Base-by-base conservation (phyloP, 768 basidiomycete genomes). In the Phylloporus sp. region DNA sequence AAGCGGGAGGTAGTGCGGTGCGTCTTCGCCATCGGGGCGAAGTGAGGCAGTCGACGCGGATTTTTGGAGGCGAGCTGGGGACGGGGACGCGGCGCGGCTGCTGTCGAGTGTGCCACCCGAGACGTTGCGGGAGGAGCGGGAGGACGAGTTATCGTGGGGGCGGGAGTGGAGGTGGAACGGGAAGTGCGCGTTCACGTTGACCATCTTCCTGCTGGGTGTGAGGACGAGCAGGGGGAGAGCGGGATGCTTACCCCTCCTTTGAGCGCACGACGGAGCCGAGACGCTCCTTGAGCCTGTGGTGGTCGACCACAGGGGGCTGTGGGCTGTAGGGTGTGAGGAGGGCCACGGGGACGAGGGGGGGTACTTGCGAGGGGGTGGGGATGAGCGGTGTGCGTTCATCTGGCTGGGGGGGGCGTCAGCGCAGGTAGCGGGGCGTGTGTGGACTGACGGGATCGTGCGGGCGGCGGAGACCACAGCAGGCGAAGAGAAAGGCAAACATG, bases 171-270 rank as follows among this genome's bases (percentile, higher is more conserved):
- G 71, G 60, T 81, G 80, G 69, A 86, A 86, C 0, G 84, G 84
- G 24, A 80, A 72, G 22, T 73, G 75, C 2, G 80, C 78, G 49
- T 77, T 76, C 13, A 86, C 77, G 50, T 85, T 85, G 56, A 86
- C 84, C 85, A 86, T 86, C 76, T 80, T 84, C 28, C 84, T 86
- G 64, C 29, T 26, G 49, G 45, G 13, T 45, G 49, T 27, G 29
- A 6, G 47, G 24, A 26, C 38, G n/a, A n/a, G n/a, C 1, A 16
- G 29, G 29, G 35, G 38, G 16, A 47, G 22, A 49, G 9, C 16
- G 36, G 15, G 12, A 1, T 26, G 71, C 77, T 53, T 52, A 84
- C 84, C 80, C 77, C 68, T 84, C 80, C 60, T 81, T 83, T 2
- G 78, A 66, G 5, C 81, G 79, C 24, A 86, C 81, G 28, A 86